Evolutionary conservation across 208 protist species (phyloP), one percentile per base, ranked within the genome.

Genomic region (Leishmania aethiopica): DNA sequence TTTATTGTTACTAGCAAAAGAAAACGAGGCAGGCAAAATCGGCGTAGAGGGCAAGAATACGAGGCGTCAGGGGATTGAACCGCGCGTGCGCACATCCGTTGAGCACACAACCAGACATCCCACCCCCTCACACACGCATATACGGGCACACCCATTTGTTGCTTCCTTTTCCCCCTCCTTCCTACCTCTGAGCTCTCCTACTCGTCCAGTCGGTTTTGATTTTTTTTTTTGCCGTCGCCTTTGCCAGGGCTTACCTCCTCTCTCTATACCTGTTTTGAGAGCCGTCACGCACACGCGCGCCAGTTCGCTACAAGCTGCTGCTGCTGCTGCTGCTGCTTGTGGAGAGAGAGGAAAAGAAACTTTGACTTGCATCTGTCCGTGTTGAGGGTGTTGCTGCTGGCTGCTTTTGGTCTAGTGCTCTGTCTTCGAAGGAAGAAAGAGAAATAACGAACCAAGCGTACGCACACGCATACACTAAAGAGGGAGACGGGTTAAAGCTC

Each of bases 1-100:
- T 70, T 51, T 75, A 60, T 78, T 37, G 77, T 67, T 53, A 25
- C n/a, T 71, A 13, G n/a, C 8, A n/a, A 45, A 76, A 47, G 37
- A 55, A 75, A 69, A 71, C 35, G 42, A 79, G 59, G 67, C 42
- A 49, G 19, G 37, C 15, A n/a, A 42, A 47, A 47, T 47, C 45
- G 40, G 32, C 3, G 67, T 17, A 2, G 37, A 79, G 64, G 75
- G 7, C 75, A 60, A 53, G 15, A 71, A 37, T 22, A 67, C 60
- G 10, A 40, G 28, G n/a, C 3, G 10, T 11, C n/a, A 67, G n/a
- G 60, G 11, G 13, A 25, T n/a, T 67, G 60, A 10, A 67, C 2
- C 11, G 13, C n/a, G n/a, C 60, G 11, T 28, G 25, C 3, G n/a
- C 60, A 67, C n/a, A 37, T 17, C n/a, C 60, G 25, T 37, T 67